Evolutionary conservation across 2,329 filamentous ascomycete species (phyloP), one percentile per base, ranked within the genome.

Genomic region (Aspergillus spinulosporus): DNA sequence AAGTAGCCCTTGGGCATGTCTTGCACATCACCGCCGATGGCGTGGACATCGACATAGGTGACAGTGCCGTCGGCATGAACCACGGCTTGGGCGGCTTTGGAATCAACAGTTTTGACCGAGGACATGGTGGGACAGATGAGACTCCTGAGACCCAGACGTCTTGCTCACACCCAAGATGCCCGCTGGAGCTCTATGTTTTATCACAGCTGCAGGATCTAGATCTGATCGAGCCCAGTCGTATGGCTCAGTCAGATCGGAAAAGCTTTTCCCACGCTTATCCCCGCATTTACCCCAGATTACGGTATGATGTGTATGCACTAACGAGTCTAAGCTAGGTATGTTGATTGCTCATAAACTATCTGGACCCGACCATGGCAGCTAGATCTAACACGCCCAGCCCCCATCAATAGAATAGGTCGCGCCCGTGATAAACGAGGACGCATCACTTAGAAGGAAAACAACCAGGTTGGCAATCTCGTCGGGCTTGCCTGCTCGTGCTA

Each of bases 391-490:
- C n/a, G 40, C 31, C 49, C 49, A 52, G 3, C 50, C 50, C 3
- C 52, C 52, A 29, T 54, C 52, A 32, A 54, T 43, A 36, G 36
- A 32, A 7, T 49, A 43, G 1, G 31, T 28, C 2, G 45, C 21
- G 9, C 45, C 37, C 3, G 52, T 45, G n/a, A 48, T 49, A n/a
- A 34, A 54, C 5, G 26, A 31, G 4, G 44, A 42, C 4, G 26
- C 52, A 44, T 54, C 45, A 28, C 52, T 34, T 14, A 54, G 15
- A 1, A 54, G 9, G 40, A 49, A 54, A 5, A 11, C 52, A 43
- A 54, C 34, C 28, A 49, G 9, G 15, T 40, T 21, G 1, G 52
- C 52, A 5, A 36, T 29, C 15, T 54, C 52, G n/a, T 54, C 52
- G 3, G 52, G 26, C 5, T 5, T 44, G 11, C 45, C 52, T 6